Conservation (phyloP, 495 filamentous ascomycete genomes). For the Talaromyces nanjingensis region DNA sequence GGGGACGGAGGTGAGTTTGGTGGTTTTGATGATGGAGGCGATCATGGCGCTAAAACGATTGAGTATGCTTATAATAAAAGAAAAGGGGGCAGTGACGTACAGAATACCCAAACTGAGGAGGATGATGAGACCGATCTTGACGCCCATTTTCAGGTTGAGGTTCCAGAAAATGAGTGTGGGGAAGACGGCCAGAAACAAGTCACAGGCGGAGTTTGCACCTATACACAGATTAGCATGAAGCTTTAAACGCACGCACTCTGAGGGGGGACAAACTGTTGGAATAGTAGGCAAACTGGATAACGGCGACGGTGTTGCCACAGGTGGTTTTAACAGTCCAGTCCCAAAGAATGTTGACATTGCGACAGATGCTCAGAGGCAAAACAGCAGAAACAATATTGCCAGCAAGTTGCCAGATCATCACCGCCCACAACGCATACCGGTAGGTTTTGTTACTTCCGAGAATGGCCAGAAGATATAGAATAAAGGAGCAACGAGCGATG, state of each 20-base stretch:
- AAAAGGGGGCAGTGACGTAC: constrained; percentile 18
- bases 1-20: constrained; percentile 20
- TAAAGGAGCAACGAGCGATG: constrained; percentile 29
- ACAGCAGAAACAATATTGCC: constrained; percentile 22
- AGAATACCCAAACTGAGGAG: constrained; percentile 40
- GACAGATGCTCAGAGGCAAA: constrained; percentile 34
- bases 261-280: constrained; percentile 25
- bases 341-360: constrained; percentile 33
- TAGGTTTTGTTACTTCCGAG: constrained; percentile 25
- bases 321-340: constrained; percentile 14
- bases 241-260: neutral
- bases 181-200: constrained; percentile 42
- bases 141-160: constrained; percentile 32
- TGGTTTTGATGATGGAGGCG: constrained; percentile 25
- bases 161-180: constrained; percentile 39
- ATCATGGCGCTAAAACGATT: constrained; percentile 19
- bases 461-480: constrained; percentile 31
- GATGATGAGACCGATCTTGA: constrained; percentile 38
- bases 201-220: constrained; percentile 38
- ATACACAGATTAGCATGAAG: neutral
- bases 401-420: constrained; percentile 19
- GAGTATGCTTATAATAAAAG: neutral
- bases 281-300: constrained; percentile 33
- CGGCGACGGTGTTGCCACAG: constrained; percentile 25
- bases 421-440: constrained; percentile 24